Evolutionary conservation across 1,284 basidiomycete genomes (phyloP).

Genomic region (Fistulina hepatica): DNA sequence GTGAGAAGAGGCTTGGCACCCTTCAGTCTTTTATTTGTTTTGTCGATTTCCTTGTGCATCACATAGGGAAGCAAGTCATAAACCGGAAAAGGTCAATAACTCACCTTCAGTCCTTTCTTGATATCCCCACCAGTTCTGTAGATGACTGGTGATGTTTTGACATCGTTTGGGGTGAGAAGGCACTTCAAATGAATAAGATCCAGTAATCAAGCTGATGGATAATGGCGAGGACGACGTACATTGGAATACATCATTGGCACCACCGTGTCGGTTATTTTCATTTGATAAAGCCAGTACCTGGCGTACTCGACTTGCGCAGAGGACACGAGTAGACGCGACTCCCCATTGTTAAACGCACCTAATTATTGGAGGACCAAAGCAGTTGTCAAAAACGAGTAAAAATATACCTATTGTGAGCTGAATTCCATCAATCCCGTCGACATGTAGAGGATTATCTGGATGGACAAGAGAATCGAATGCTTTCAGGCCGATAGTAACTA

Average conservation of each 20-base stretch:
- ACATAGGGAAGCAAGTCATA: constrained; percentile 1
- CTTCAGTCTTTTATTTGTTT: constrained; percentile 66
- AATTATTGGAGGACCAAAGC: not conserved
- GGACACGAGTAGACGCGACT: constrained; percentile 65
- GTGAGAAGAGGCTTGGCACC: constrained; percentile 44
- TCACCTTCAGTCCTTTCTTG: constrained; percentile 48
- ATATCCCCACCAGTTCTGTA: constrained; percentile 45
- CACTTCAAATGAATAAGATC: too few relatives aligned
- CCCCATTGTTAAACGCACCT: constrained; percentile 55
- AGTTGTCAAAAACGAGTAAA: not conserved
- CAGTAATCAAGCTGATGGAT: not conserved
- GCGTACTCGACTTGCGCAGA: constrained; percentile 78
- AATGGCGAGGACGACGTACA: constrained; percentile 45
- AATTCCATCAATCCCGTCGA: constrained; percentile 48
- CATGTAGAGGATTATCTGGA: constrained; percentile 62
- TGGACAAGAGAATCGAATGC: constrained; percentile 55
- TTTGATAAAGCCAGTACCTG: constrained; percentile 73
- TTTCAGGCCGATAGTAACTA: constrained; percentile 13
- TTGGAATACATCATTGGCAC: constrained; percentile 65
- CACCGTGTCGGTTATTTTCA: constrained; percentile 50
- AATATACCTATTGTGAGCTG: constrained; percentile 58
- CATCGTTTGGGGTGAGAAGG: constrained; percentile 18
- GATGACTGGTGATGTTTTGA: constrained; percentile 45
- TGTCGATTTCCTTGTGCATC: constrained; percentile 49
- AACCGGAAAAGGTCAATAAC: constrained; percentile 3